These are phyloP conservation scores for Rhodotorula taiwanensis DNA, from an alignment of 768 basidiomycete species.

Conservation along the genomic window DNA sequence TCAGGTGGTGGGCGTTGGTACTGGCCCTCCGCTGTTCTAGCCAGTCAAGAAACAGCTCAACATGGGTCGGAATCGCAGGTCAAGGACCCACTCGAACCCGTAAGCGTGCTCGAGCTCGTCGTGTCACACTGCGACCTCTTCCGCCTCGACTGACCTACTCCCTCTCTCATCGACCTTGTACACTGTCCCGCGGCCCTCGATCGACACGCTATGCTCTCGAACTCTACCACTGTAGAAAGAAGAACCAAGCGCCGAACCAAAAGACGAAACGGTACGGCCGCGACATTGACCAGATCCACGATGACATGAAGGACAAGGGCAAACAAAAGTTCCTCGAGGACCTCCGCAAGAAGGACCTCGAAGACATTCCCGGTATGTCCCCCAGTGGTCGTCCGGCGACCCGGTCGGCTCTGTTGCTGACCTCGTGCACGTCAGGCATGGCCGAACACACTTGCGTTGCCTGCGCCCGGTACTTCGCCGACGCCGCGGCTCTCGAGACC, in stretches of 20 bases:
- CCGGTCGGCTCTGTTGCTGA: background rate
- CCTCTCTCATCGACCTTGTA: background rate
- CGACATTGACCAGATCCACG: conserved; percentile 35
- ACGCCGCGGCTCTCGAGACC: conserved; percentile 23
- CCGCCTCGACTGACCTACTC: background rate
- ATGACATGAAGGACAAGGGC: conserved; percentile 30
- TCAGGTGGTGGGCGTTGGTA: no score
- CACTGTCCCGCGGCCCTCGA: background rate
- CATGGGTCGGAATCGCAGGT: conserved; percentile 32
- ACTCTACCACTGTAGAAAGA: conserved; percentile 18
- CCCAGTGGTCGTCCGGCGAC: no score
- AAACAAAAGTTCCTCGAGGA: conserved; percentile 26
- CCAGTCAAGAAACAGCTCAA: background rate
- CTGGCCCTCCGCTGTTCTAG: no score
- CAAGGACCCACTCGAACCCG: conserved; percentile 34
- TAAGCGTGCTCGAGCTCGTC: no score
- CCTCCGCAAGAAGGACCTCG: conserved; percentile 31
- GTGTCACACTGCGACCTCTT: no score
- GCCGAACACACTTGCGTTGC: conserved; percentile 30
- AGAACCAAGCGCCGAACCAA: conserved; percentile 29
- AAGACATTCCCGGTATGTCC: conserved; percentile 33
- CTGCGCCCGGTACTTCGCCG: conserved; percentile 35
- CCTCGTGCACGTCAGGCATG: conserved; percentile 14
- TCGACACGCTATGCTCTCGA: no score
- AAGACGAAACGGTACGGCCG: conserved; percentile 31